Evolutionary conservation across 345 rosid genomes (phyloP), one percentile per base, ranked within the genome.

Genomic region (Anastatica hierochuntica): DNA sequence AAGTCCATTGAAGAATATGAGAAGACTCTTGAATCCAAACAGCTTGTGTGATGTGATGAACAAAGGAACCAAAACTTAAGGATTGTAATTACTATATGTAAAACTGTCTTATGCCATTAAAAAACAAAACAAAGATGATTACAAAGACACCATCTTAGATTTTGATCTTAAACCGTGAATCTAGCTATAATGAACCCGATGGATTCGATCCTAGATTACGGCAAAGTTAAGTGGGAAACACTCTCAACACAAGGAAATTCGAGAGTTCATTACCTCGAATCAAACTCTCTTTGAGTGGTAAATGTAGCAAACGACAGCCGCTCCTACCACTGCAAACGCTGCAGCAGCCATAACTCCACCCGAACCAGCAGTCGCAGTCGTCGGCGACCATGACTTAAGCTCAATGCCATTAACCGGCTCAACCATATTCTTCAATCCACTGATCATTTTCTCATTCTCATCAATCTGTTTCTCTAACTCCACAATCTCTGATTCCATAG

Each of bases 181-280:
- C 84, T 92, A 53, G 96, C 98, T 46, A 92, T 88, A 76, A 85
- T 88, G 74, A 92, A 92, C 2, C 98, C 97, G 1, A 92, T 88
- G 3, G 97, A 85, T 51, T 92, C 97, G 7, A 92, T 82, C 13
- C 81, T 57, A 60, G 95, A 67, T 3, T 95, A 88, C 2, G 95
- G n/a, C n/a, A n/a, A n/a, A n/a, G n/a, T n/a, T n/a, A n/a, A n/a
- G n/a, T n/a, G n/a, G n/a, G n/a, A n/a, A n/a, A n/a, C n/a, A n/a
- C n/a, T n/a, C n/a, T n/a, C n/a, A n/a, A n/a, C n/a, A n/a, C n/a
- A n/a, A n/a, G n/a, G n/a, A n/a, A n/a, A n/a, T n/a, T n/a, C n/a
- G n/a, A n/a, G n/a, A n/a, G n/a, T n/a, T n/a, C n/a, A n/a, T n/a
- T n/a, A n/a, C n/a, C n/a, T n/a, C n/a, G n/a, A n/a, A 45, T 78